A percentile compares a stretch with the other conserved stretches of the same genome.
These are phyloP conservation scores for Apiospora kogelbergensis DNA, from an alignment of 2,329 filamentous ascomycete genomes.

Conservation along the genomic window DNA sequence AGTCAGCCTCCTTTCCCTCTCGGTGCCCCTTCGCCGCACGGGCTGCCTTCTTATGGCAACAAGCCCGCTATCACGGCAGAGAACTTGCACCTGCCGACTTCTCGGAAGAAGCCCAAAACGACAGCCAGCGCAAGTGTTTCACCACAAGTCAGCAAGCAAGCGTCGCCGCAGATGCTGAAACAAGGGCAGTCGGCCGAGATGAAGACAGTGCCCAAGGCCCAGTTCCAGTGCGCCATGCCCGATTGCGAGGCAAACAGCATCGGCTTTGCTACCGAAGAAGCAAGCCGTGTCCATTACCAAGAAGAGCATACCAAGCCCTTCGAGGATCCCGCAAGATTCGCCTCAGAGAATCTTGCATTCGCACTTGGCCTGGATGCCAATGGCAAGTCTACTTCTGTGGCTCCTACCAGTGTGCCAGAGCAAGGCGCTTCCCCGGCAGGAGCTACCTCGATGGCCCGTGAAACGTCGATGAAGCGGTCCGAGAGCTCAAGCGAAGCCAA, in stretches of 20 bases:
- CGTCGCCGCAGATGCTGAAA: constrained; percentile 46
- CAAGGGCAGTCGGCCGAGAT: constrained; percentile 28
- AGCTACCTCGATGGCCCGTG: constrained; percentile 51
- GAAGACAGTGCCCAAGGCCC: constrained; percentile 39
- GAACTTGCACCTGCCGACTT: constrained; percentile 52
- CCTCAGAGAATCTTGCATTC: constrained; percentile 47
- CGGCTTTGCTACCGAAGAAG: constrained; percentile 56
- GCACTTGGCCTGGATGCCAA: constrained; percentile 53
- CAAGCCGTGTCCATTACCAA: constrained; percentile 51
- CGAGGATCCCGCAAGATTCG: constrained; percentile 55
- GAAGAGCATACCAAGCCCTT: constrained; percentile 60
- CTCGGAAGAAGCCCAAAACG: constrained; percentile 56
- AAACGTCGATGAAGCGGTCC: constrained; percentile 51
- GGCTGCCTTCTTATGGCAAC: constrained; percentile 55
- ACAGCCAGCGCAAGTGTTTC: constrained; percentile 44
- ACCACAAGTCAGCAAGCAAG: constrained; percentile 47
- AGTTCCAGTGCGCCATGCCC: constrained; percentile 51
- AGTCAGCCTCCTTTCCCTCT: constrained; percentile 57
- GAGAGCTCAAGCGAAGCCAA: constrained; percentile 41
- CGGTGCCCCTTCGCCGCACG: constrained; percentile 57
- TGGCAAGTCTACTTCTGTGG: constrained; percentile 32
- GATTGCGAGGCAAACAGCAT: constrained; percentile 52
- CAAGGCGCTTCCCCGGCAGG: constrained; percentile 31
- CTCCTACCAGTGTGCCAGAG: neutral
- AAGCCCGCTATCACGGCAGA: constrained; percentile 52